phyloP scores from a whole-genome alignment of 1,284 basidiomycete genomes.

The Microbotryum silenes-acaulis region DNA sequence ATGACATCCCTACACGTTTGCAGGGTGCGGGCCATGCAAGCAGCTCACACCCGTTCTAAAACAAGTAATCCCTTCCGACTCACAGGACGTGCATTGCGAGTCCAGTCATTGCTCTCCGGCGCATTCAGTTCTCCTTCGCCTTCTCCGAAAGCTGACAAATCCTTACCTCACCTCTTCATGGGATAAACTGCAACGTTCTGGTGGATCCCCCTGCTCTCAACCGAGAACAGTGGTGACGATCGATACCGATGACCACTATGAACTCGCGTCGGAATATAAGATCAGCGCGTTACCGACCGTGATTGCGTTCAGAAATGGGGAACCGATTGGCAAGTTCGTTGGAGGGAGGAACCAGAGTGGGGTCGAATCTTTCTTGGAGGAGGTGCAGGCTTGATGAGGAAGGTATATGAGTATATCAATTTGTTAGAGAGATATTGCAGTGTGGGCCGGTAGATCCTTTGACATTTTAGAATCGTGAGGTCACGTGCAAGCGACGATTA shows the following conservation, averaged over 20 bases:
- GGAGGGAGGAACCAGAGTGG: slow-evolving; percentile 13
- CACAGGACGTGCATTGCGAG: slow-evolving; percentile 14
- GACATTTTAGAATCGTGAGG: too few relatives aligned
- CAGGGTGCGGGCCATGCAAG: slow-evolving; percentile 30
- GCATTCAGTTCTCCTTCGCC: background rate
- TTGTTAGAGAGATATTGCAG: too few relatives aligned
- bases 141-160: background rate
- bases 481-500: too few relatives aligned
- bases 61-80: slow-evolving; percentile 16
- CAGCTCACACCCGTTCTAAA: slow-evolving; percentile 24
- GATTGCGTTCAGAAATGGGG: slow-evolving; percentile 27
- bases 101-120: background rate
- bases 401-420: background rate
- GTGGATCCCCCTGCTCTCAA: background rate
- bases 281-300: slow-evolving; percentile 26
- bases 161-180: background rate
- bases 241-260: slow-evolving; percentile 22
- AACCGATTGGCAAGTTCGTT: slow-evolving; percentile 22
- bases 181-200: background rate
- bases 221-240: slow-evolving; percentile 10
- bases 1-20: background rate
- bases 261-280: slow-evolving; percentile 25
- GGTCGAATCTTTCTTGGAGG: slow-evolving; percentile 20
- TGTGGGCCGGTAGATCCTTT: too few relatives aligned
- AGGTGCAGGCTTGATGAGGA: background rate